A percentile compares a stretch with the other conserved stretches of the same genome.
Conservation (phyloP, 495 filamentous ascomycete genomes). For the Penicillium dipodomyicola region DNA sequence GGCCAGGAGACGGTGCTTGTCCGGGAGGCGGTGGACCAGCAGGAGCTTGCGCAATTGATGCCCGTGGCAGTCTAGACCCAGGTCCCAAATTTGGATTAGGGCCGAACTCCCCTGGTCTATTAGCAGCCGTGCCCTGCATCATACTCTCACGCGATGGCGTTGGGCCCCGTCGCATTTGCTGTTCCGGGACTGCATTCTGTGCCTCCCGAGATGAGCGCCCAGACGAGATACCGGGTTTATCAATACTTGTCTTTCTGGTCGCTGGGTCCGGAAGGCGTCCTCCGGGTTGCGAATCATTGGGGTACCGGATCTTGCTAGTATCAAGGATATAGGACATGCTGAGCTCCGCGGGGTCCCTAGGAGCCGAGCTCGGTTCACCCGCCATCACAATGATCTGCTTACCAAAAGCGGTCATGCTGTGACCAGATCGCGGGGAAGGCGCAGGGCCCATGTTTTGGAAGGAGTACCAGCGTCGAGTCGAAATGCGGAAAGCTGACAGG, state of each 20-base stretch:
- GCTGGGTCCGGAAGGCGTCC: slow-evolving; percentile 29
- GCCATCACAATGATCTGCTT: slow-evolving; percentile 90
- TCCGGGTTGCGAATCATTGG: slow-evolving; percentile 64
- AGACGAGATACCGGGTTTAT: slow-evolving; percentile 33
- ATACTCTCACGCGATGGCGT: slow-evolving; percentile 54
- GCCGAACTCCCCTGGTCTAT: slow-evolving; percentile 33
- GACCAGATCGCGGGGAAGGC: slow-evolving; percentile 88
- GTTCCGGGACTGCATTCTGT: slow-evolving; percentile 56
- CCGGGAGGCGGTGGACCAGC: slow-evolving; percentile 83
- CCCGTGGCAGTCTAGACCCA: slow-evolving; percentile 66
- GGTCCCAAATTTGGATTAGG: slow-evolving; percentile 37
- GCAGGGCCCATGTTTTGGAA: slow-evolving; percentile 99
- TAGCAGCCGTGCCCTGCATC: slow-evolving; percentile 27
- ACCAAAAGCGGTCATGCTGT: slow-evolving; percentile 94
- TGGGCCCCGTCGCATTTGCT: slow-evolving; percentile 45
- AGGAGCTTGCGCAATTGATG: slow-evolving; percentile 67
- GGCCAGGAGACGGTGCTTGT: slow-evolving; percentile 78
- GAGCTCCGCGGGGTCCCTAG: slow-evolving; percentile 75
- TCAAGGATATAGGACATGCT: slow-evolving; percentile 89
- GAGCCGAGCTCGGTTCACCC: slow-evolving; percentile 87
- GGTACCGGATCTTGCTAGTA: slow-evolving; percentile 93
- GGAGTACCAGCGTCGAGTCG: slow-evolving; percentile 91
- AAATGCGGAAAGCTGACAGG: slow-evolving; percentile 91
- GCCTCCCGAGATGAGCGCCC: slow-evolving; percentile 61
- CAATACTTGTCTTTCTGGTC: slow-evolving; percentile 40